Percentiles rank a stretch among this genome's conserved stretches.
Evolutionary conservation across 805 yeast species (phyloP).

Genomic region (Myxozyma geophila): DNA sequence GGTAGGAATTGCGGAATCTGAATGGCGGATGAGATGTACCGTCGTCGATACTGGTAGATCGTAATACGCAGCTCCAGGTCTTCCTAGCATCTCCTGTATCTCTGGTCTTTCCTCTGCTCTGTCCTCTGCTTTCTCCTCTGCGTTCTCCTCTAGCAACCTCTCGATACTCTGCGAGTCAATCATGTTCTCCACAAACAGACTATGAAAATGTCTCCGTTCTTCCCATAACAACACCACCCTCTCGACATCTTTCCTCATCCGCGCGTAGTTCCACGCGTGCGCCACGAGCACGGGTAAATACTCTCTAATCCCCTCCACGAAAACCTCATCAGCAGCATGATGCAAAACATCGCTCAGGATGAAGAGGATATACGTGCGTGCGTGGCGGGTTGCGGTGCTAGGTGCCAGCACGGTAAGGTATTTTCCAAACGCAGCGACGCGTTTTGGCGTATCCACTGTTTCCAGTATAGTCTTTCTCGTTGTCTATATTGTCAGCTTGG

Average conservation of each 20-base stretch:
- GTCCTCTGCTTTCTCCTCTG: not conserved
- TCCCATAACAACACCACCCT: slow-evolving; percentile 30
- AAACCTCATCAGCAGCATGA: not conserved
- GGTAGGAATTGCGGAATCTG: slow-evolving; percentile 3
- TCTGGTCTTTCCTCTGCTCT: slow-evolving; percentile 14
- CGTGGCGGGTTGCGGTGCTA: slow-evolving; percentile 13
- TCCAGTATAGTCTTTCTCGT: slow-evolving; percentile 6
- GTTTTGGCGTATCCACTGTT: slow-evolving; percentile 3
- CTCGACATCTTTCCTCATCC: slow-evolving; percentile 10
- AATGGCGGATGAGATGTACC: slow-evolving; percentile 16
- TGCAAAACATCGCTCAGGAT: slow-evolving; percentile 33
- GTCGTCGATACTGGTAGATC: slow-evolving; percentile 37
- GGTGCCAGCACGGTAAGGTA: slow-evolving; percentile 20
- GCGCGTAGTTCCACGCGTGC: slow-evolving; percentile 21
- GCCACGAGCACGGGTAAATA: slow-evolving; percentile 22
- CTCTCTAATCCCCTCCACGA: slow-evolving; percentile 11
- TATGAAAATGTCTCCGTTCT: slow-evolving; percentile 12
- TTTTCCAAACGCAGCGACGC: slow-evolving; percentile 22
- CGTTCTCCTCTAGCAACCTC: not conserved
- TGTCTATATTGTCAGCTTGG: not conserved
- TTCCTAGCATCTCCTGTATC: slow-evolving; percentile 27
- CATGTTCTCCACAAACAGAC: slow-evolving; percentile 2
- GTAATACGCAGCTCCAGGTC: slow-evolving; percentile 16
- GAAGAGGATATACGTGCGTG: slow-evolving; percentile 29
- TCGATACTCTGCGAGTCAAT: slow-evolving; percentile 5